Conservation (phyloP, 1,284 basidiomycete species). For the Sanghuangporus baumii region DNA sequence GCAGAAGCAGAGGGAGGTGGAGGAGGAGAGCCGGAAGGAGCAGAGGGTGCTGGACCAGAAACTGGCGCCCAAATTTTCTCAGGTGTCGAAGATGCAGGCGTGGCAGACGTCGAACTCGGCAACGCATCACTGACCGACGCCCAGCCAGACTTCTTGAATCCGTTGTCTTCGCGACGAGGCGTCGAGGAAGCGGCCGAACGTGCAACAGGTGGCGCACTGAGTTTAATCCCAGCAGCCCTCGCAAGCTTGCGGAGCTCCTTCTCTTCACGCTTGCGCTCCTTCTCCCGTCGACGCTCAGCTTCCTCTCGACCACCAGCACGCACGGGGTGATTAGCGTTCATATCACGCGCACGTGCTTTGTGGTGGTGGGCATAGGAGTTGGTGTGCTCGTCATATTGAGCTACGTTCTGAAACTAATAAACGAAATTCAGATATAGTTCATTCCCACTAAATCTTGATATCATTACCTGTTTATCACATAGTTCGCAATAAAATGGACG, state of each 20-base stretch:
- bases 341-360: conserved; percentile 69
- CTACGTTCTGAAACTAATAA: conserved; percentile 47
- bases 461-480: conserved; percentile 73
- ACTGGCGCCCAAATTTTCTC: conserved; percentile 4
- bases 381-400: conserved; percentile 59
- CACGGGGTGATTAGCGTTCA: conserved; percentile 59
- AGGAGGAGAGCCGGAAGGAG: conserved; percentile 15
- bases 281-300: conserved; percentile 68
- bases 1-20: not conserved
- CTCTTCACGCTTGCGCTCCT: conserved; percentile 75
- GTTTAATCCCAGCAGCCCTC: conserved; percentile 68
- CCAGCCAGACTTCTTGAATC: conserved; percentile 59
- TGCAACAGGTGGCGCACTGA: conserved; percentile 43
- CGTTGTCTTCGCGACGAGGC: conserved; percentile 19
- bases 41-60: conserved; percentile 10
- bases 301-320: conserved; percentile 50
- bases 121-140: conserved; percentile 28
- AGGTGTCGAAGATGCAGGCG: conserved; percentile 8
- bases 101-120: conserved; percentile 19
- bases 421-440: not conserved
- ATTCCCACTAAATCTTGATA: not conserved
- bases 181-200: conserved; percentile 21
- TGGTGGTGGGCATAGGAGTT: conserved; percentile 75
- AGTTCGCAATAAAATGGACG: conserved; percentile 72
- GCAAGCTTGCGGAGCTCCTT: conserved; percentile 76